phyloP scores from a whole-genome alignment of 352 stramenopile genomes.

The Blastocystis sp. region DNA sequence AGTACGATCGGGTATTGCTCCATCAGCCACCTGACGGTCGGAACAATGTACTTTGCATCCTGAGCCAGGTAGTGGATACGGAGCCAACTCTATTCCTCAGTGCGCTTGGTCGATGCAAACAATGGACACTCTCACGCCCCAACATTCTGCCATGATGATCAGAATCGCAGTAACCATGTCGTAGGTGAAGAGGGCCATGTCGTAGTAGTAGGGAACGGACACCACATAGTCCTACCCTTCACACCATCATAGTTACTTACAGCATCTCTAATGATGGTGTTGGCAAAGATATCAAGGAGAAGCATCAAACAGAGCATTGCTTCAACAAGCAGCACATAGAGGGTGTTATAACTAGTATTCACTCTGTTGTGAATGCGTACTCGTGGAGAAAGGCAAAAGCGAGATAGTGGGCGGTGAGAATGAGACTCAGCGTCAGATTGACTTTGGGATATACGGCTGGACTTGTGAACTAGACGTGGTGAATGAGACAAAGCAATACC shows the following conservation, averaged over 20 bases:
- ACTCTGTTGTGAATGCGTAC: not conserved
- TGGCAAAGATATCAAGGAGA: slow-evolving; percentile 55
- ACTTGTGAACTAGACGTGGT: not conserved
- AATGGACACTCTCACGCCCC: slow-evolving; percentile 11
- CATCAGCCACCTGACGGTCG: not conserved
- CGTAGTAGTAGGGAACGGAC: slow-evolving; percentile 37
- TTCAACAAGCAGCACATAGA: slow-evolving; percentile 2
- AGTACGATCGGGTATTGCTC: not conserved
- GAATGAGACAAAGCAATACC: not conserved
- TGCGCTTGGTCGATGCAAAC: not conserved
- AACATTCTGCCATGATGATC: slow-evolving; percentile 24
- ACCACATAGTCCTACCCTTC: slow-evolving; percentile 44
- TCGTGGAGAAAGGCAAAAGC: not conserved
- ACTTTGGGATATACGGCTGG: not conserved
- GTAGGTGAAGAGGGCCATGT: slow-evolving; percentile 45
- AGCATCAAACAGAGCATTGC: slow-evolving; percentile 16
- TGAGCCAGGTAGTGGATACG: slow-evolving; percentile 41
- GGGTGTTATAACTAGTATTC: slow-evolving; percentile 3
- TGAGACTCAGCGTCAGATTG: not conserved
- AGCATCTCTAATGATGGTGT: slow-evolving; percentile 31
- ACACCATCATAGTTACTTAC: not conserved
- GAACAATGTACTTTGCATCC: slow-evolving; percentile 32
- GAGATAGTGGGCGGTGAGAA: not conserved
- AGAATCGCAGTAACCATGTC: slow-evolving; percentile 46
- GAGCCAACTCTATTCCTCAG: slow-evolving; percentile 40